Base-by-base conservation (phyloP, 2,329 filamentous ascomycete species). In the Graphilbum fragrans region DNA sequence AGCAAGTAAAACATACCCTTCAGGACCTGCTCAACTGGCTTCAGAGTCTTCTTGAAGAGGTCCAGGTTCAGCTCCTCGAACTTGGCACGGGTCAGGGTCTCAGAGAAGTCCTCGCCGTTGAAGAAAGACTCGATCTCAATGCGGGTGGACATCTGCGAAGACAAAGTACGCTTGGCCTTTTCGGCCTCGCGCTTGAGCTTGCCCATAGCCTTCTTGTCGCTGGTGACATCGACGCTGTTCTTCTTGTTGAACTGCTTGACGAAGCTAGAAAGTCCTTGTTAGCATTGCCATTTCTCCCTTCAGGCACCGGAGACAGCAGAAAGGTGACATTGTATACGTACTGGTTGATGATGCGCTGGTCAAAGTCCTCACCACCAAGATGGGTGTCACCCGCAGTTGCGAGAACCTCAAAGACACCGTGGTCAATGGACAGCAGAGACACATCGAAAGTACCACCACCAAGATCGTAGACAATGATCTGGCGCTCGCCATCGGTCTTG, bases 181-280 rank as follows among this genome's bases (percentile, higher is more conserved):
- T 98, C 92, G 54, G 92, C 90, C 68, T 96, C 92, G 57, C 92
- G 88, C 86, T 96, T 96, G 55, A 98, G 79, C 74, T 96, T 98
- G 70, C 88, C 86, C 88, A 96, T 96, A 52, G 90, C 82, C 84
- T 95, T 95, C 52, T 82, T 69, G 60, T 96, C 87, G 74, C 93
- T 93, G 69, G 80, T 84, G 61, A 96, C 77, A 55, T 98, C 87
- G 53, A 93, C 86, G 55, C 66, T 69, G 74, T 95, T 77, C 77
- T 95, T 92, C 82, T 95, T 95, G 82, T 96, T 96, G 80, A 94
- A 96, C 55, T 76, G 72, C 82, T 96, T 95, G 72, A 82, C 81
- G 61, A 96, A 86, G 79, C 46, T 48, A 22, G 6, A 17, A 7
- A 11, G 16, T n/a, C n/a, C n/a, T 87, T 74, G 74, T 84, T 86